Percentiles rank a stretch among this genome's conserved stretches.
These are phyloP conservation scores for Quercus phellos DNA, from an alignment of 331 rosid genomes.

Conservation along the genomic window DNA sequence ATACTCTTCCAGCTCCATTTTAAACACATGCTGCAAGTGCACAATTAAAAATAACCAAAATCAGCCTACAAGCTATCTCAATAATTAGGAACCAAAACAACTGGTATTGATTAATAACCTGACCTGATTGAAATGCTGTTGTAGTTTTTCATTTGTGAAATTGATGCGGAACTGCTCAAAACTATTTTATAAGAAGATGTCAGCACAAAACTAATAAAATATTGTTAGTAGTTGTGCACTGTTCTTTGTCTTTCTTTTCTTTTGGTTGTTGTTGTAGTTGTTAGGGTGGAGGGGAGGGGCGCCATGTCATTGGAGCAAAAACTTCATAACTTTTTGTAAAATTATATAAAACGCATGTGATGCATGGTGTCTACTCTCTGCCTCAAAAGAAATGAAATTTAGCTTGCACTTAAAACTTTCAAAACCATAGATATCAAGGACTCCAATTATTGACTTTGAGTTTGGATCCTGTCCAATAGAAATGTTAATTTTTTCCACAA, in stretches of 20 bases:
- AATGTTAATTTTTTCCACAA: conserved; percentile 85
- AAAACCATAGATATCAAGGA: conserved; percentile 97
- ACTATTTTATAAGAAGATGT: conserved; percentile 35
- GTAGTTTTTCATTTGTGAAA: conserved; percentile 94
- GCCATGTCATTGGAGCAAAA: no score
- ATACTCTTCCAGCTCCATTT: conserved; percentile 99
- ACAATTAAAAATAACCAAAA: conserved; percentile 13
- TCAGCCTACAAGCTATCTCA: conserved; percentile 11
- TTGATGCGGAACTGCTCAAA: conserved; percentile 98
- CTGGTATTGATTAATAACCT: conserved; percentile 1
- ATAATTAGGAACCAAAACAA: not conserved
- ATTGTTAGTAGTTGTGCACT: no score
- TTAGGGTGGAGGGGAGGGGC: no score
- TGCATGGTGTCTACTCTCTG: no score
- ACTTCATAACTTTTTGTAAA: not conserved
- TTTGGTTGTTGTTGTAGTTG: no score
- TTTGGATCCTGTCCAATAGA: conserved; percentile 95
- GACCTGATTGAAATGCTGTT: conserved; percentile 99
- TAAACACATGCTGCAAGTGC: conserved; percentile 84
- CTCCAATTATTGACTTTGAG: conserved; percentile 86
- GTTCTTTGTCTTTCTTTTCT: no score
- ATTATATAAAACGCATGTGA: no score
- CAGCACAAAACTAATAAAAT: conserved; percentile 9
- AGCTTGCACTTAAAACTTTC: conserved; percentile 71
- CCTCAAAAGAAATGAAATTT: no score